Evolutionary conservation across 148 eudicot species (phyloP), one percentile per base, ranked within the genome.

Genomic region (Arctostaphylos glauca): DNA sequence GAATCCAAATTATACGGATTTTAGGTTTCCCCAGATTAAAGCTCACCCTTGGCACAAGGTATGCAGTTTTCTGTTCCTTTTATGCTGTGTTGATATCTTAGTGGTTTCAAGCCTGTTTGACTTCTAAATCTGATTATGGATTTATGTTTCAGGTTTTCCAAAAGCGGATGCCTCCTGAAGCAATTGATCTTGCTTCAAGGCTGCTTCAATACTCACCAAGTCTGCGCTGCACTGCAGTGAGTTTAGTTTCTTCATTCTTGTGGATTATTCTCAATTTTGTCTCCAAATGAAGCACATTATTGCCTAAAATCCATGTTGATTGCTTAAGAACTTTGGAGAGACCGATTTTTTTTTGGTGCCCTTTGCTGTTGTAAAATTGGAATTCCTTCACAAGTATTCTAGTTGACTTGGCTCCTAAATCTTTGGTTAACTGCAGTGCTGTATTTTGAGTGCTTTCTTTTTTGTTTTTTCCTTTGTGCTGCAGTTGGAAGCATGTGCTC

Each of bases 401-500:
- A 49, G 66, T 23, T 80, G 55, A 80, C n/a, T 2, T 19, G 2
- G 53, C 64, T 48, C 38, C 25, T 9, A 48, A 67, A 67, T 80
- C 16, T 52, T 67, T 38, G 2, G 60, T 25, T 18, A 46, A 49
- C 48, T 67, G 14, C 31, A 2, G 38, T 9, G 56, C 31, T 44
- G 43, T 66, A 66, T 66, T 66, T 66, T 66, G 71, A 66, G 15
- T 66, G 43, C 18, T 25, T 31, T 66, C 6, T 72, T 70, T 31
- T 56, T 38, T n/a, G 18, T 5, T 23, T 25, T 12, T 80, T 59
- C 4, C 38, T 73, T 74, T 55, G 41, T 60, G 49, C 74, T 89
- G 81, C 91, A 94, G 99, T 85, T 96, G 87, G 99, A 96, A 90
- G 99, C 99, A 46, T 94, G 96, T 85, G 87, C 94, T 13, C 99